Evolutionary conservation across 805 yeast species (phyloP), one percentile per base, ranked within the genome.

Genomic region (Maudiozyma turicensis): DNA sequence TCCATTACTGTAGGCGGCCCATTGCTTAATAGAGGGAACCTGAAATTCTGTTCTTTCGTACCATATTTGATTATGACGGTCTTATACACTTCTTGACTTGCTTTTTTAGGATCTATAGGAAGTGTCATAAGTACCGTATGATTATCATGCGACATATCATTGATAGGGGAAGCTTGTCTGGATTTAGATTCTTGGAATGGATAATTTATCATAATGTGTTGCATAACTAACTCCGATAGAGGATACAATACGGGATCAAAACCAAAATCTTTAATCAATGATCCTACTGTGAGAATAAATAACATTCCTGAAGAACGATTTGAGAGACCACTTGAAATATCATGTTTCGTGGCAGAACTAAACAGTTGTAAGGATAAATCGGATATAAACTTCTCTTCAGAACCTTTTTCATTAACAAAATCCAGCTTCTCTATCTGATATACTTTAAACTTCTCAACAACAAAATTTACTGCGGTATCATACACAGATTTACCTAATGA

Each of bases 1-100:
- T 90, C 98, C 31, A 74, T 59, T 39, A 82, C 68, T 0, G 93
- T 82, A 2, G 98, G 98, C 6, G 95, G 84, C 0, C 95, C 84
- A 43, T 84, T 78, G 53, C 80, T 77, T 44, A 72, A 65, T 5
- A 80, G 73, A 11, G 85, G 78, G 63, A 76, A 90, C 3, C 78
- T 75, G 58, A 90, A 84, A 43, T 81, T 76, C 47, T 89, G 74
- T 30, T 69, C 71, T 35, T 77, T 74, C 7, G 75, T 69, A 11
- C 77, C 73, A 59, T 78, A 85, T 50, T 71, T 72, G 28, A 85
- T 65, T 5, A 68, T 57, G 3, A 77, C 78, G 3, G 70, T 67
- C 39, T 71, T 61, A 53, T 60, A 59, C 8, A 65, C 52, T 45
- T 66, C 70, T 43, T 58, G 54, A 47, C 64, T 69, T 0, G 74